Evolutionary conservation across 768 basidiomycete genomes (phyloP).

Genomic region (Holtermanniella nyarrowii): DNA sequence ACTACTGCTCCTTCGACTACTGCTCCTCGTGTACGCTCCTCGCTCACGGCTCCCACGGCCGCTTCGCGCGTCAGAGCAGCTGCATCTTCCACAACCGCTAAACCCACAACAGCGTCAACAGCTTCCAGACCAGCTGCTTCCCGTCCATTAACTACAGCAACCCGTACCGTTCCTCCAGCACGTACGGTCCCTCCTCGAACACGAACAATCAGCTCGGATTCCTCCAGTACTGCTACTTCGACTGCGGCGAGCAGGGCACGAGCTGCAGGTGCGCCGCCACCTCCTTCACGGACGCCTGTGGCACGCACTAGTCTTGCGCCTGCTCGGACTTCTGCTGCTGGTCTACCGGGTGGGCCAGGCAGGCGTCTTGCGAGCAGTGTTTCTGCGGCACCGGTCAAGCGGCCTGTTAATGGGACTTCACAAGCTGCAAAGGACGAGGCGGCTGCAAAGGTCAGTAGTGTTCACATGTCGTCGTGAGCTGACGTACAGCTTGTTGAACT

Average conservation of each 20-base stretch:
- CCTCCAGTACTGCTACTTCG: not conserved
- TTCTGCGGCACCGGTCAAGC: not conserved
- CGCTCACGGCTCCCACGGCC: too few relatives aligned
- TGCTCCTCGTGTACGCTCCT: too few relatives aligned
- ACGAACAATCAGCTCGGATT: not conserved
- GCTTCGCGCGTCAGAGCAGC: too few relatives aligned
- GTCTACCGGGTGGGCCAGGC: not conserved
- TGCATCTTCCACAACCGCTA: not conserved
- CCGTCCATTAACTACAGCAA: too few relatives aligned
- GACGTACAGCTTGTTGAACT: not conserved
- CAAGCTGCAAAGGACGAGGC: not conserved
- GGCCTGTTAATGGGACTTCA: not conserved
- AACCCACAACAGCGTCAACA: not conserved
- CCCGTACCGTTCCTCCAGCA: too few relatives aligned
- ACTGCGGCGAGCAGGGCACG: not conserved
- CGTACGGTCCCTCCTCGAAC: not conserved
- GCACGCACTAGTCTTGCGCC: not conserved
- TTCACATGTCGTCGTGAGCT: too few relatives aligned
- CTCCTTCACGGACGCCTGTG: not conserved
- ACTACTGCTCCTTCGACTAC: too few relatives aligned
- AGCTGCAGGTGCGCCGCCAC: not conserved
- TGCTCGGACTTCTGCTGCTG: not conserved
- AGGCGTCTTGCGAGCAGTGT: not conserved
- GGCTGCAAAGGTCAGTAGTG: not conserved
- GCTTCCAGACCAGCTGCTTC: not conserved